Base-by-base conservation (phyloP, 1,284 basidiomycete genomes). In the Tilletia indica region DNA sequence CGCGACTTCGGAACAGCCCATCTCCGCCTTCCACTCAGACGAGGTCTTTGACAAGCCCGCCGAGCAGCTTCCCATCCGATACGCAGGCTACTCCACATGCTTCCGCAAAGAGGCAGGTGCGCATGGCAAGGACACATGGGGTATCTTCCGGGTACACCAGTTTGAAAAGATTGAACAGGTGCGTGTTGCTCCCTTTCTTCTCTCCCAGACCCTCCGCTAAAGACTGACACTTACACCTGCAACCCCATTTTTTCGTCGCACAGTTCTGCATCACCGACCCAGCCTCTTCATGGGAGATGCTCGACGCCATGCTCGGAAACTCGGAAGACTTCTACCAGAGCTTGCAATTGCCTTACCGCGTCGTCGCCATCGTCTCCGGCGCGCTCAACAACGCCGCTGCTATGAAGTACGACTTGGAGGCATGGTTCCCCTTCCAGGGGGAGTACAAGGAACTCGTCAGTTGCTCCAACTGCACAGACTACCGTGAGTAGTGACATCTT, bases 111-210 rank as follows among this genome's bases (percentile, higher is more conserved):
- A 99, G 87, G 96, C 96, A 3, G 97, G 96, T 66, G 92, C 93
- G 4, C 93, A 94, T 61, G 97, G 97, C 16, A 91, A 94, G 71
- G 97, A 99, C 82, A 98, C 97, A 87, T 98, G 96, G 94, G 97
- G 96, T 72, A 97, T 98, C 86, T 99, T 99, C 90, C 93, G 97
- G 48, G 95, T 99, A 68, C 97, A 99, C 85, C 97, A 99, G 86
- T 99, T 99, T 80, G 97, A 99, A 86, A 99, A 99, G 87, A 89
- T 99, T 69, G 97, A 99, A 85, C 89, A 89, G 85, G 87, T 87
- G 63, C 68, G 85, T 71, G 8, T 63, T 36, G 14, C 34, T 58
- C 36, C 47, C 21, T 74, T 45, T 71, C 58, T 70, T 9, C 61
- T 58, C 42, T 45, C 45, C 51, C 36, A 38, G 8, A 5, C n/a